phyloP scores from a whole-genome alignment of 2,329 filamentous ascomycete species.

The Fusarium succisae region DNA sequence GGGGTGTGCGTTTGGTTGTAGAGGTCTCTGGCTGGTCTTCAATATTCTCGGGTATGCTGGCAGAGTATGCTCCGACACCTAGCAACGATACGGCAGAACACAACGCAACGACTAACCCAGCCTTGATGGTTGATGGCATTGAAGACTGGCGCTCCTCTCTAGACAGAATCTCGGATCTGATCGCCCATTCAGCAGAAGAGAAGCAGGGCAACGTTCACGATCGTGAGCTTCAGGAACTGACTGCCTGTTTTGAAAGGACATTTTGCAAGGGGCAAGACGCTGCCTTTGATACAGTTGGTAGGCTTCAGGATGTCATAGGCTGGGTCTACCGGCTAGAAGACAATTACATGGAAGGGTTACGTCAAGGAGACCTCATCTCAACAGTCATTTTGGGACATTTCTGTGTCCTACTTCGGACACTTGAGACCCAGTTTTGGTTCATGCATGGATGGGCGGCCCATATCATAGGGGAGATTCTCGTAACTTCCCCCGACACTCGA shows the following conservation, averaged over 20 bases:
- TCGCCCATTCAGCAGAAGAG: not conserved
- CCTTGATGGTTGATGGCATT: not conserved
- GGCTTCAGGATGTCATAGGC: not conserved
- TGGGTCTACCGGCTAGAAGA: not conserved
- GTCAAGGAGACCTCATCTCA: not conserved
- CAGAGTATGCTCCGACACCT: not conserved
- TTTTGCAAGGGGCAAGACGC: not conserved
- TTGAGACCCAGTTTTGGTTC: not conserved
- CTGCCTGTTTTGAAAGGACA: not conserved
- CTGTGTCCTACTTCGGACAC: not conserved
- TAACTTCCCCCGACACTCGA: not conserved
- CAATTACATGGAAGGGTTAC: not conserved
- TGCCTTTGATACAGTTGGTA: not conserved
- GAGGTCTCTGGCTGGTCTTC: not conserved
- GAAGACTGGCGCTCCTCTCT: not conserved
- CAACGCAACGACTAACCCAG: not conserved
- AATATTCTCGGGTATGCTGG: not conserved
- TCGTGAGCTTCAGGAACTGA: not conserved
- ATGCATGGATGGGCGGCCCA: not conserved
- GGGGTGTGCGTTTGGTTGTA: not conserved
- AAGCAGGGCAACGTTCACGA: not conserved
- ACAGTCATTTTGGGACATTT: not conserved
- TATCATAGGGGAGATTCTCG: not conserved
- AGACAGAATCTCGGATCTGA: not conserved
- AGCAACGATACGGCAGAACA: accelerated